Evolutionary conservation across 495 filamentous ascomycete genomes (phyloP).

Genomic region (Mycothermus thermophilus): DNA sequence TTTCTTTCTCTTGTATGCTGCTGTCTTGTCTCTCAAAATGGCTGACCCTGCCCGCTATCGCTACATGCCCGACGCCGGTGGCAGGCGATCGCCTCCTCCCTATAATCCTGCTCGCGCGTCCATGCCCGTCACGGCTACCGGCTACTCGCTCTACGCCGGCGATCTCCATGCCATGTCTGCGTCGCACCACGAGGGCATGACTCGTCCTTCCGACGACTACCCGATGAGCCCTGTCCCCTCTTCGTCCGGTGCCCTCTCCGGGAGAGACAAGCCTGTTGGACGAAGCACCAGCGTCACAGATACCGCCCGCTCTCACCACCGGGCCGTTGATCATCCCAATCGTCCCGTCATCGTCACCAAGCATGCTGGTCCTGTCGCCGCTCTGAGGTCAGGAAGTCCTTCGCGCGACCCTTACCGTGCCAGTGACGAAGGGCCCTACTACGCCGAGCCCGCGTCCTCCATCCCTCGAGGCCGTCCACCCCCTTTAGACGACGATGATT

Average conservation of each 20-base stretch:
- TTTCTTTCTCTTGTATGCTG: no score
- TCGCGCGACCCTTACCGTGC: constrained; percentile 34
- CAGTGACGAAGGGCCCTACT: constrained; percentile 36
- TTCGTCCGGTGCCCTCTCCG: constrained; percentile 34
- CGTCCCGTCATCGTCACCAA: constrained; percentile 37
- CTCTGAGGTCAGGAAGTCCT: constrained; percentile 28
- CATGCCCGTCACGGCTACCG: constrained; percentile 28
- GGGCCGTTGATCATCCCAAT: constrained; percentile 21
- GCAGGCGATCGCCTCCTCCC: constrained; percentile 28
- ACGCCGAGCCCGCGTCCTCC: constrained; percentile 37
- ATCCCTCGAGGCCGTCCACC: constrained; percentile 24
- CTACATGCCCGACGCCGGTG: constrained; percentile 16
- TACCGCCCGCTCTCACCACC: constrained; percentile 24
- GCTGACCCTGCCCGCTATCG: constrained; percentile 26
- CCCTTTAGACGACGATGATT: constrained; percentile 31
- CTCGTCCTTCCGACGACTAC: constrained; percentile 20
- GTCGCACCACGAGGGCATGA: constrained; percentile 23
- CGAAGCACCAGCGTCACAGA: constrained; percentile 27
- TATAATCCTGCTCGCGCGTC: constrained; percentile 36
- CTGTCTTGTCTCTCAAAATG: no score
- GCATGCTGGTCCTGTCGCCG: constrained; percentile 9
- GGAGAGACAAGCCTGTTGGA: constrained; percentile 31
- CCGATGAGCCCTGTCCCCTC: constrained; percentile 16
- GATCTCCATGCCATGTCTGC: constrained; percentile 28
- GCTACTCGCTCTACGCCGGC: constrained; percentile 29